A percentile compares a stretch with the other conserved stretches of the same genome.
Evolutionary conservation across 2,329 filamentous ascomycete genomes (phyloP).

Genomic region (Microdochium paspali): DNA sequence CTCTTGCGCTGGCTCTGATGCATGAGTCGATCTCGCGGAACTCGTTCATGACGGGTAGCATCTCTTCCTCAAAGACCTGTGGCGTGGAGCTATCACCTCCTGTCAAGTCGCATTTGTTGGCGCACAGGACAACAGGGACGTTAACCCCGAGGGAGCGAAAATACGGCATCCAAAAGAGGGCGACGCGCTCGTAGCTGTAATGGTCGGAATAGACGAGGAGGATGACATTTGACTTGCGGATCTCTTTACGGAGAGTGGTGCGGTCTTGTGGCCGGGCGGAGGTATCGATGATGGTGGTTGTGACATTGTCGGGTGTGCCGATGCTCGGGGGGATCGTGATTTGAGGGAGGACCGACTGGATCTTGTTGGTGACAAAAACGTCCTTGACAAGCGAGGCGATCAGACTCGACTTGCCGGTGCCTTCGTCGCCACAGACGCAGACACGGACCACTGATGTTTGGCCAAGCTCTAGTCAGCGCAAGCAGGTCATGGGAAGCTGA

Average conservation of each 20-base stretch:
- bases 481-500: too few relatives aligned
- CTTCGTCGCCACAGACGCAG: constrained; percentile 93
- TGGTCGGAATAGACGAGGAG: constrained; percentile 95
- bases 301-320: constrained; percentile 91
- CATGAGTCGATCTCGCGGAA: constrained; percentile 99
- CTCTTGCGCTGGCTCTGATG: constrained; percentile 84
- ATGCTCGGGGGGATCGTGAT: constrained; percentile 92
- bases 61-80: constrained; percentile 90
- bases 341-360: constrained; percentile 86
- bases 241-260: constrained; percentile 81
- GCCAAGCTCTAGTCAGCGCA: background rate
- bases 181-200: constrained; percentile 96
- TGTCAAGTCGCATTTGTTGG: constrained; percentile 91
- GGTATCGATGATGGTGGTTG: constrained; percentile 94
- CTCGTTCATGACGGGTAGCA: constrained; percentile 96
- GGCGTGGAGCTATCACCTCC: constrained; percentile 65
- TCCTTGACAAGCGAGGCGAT: constrained; percentile 96
- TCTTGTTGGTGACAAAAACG: constrained; percentile 90
- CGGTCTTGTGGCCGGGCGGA: constrained; percentile 91
- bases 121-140: constrained; percentile 90
- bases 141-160: constrained; percentile 98
- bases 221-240: constrained; percentile 94
- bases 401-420: constrained; percentile 86
- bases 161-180: constrained; percentile 97
- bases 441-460: constrained; percentile 56